These are phyloP conservation scores for Leccinum truebloodii DNA, from an alignment of 768 basidiomycete genomes.

Conservation along the genomic window DNA sequence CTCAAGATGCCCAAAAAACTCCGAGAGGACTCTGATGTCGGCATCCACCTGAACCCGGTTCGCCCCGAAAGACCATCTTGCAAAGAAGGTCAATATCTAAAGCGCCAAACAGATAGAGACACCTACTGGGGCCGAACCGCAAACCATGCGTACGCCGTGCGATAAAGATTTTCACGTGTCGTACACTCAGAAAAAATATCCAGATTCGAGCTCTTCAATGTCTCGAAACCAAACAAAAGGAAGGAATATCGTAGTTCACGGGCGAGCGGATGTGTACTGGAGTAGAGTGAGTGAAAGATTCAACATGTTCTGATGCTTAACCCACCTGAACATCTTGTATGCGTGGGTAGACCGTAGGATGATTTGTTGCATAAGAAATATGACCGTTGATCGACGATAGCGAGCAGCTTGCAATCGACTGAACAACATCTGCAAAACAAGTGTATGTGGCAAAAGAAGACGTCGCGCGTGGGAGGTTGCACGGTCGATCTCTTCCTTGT, in stretches of 20 bases:
- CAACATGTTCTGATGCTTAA: neutral
- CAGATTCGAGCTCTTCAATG: slow-evolving; percentile 82
- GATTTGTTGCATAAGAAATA: slow-evolving; percentile 83
- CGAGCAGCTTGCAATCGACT: slow-evolving; percentile 93
- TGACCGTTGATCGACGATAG: slow-evolving; percentile 81
- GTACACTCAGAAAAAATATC: slow-evolving; percentile 80
- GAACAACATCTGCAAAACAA: slow-evolving; percentile 85
- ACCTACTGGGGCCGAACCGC: slow-evolving; percentile 87
- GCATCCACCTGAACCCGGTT: slow-evolving; percentile 88
- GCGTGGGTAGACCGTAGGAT: slow-evolving; percentile 78
- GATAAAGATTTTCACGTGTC: slow-evolving; percentile 75
- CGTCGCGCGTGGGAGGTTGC: slow-evolving; percentile 68
- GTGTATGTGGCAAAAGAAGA: slow-evolving; percentile 77
- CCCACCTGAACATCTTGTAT: slow-evolving; percentile 72
- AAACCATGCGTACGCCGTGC: slow-evolving; percentile 89
- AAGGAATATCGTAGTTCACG: slow-evolving; percentile 90
- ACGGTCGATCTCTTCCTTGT: slow-evolving; percentile 80
- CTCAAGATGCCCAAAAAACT: slow-evolving; percentile 78
- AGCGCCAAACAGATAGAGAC: neutral
- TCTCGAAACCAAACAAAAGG: slow-evolving; percentile 90
- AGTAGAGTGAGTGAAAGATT: neutral
- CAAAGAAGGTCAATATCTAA: neutral
- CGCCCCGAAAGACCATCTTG: slow-evolving; percentile 95
- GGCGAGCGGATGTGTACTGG: slow-evolving; percentile 88
- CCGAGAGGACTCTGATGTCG: slow-evolving; percentile 83